A percentile compares a stretch with the other conserved stretches of the same genome.
phyloP scores from a whole-genome alignment of 768 basidiomycete species.

The Suillus discolor region DNA sequence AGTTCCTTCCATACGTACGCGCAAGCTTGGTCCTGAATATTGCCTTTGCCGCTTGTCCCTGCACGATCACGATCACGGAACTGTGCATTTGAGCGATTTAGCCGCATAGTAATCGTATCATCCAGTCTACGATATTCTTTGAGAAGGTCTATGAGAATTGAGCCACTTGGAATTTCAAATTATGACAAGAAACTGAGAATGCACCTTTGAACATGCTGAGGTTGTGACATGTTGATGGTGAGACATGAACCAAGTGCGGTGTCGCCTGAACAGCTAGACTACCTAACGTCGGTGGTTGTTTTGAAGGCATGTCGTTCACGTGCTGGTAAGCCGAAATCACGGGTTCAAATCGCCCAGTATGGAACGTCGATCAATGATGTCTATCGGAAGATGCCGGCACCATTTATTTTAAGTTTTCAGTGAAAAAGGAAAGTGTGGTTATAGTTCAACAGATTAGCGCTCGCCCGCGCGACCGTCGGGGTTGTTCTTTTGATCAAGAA shows the following conservation, averaged over 20 bases:
- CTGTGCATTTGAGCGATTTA: conserved; percentile 78
- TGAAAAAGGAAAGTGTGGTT: conserved; percentile 34
- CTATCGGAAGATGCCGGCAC: conserved; percentile 1
- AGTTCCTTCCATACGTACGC: conserved; percentile 77
- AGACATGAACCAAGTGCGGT: conserved; percentile 70
- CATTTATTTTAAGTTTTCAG: not conserved
- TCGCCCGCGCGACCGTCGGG: not conserved
- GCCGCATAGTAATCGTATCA: conserved; percentile 76
- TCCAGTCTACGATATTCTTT: conserved; percentile 81
- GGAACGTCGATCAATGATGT: conserved; percentile 9
- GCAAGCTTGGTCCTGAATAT: conserved; percentile 74
- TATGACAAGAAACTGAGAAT: conserved; percentile 12
- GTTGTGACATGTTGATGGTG: conserved; percentile 72
- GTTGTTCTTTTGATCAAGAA: conserved; percentile 5
- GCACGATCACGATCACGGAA: conserved; percentile 72
- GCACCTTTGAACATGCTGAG: conserved; percentile 75
- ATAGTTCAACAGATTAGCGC: conserved; percentile 15
- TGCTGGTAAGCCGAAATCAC: conserved; percentile 32
- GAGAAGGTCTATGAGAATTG: conserved; percentile 61
- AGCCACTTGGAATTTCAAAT: conserved; percentile 14
- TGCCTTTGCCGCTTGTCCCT: conserved; percentile 47
- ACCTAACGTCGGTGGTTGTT: conserved; percentile 54
- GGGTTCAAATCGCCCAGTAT: conserved; percentile 19
- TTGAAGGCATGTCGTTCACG: conserved; percentile 38
- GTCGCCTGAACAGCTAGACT: conserved; percentile 69